phyloP scores from a whole-genome alignment of 176 grass and related monocot genomes.

The maize (Zea mays) region Zm-B73-REFERENCE-NAM-5.0 NC_050100.1:91351501-91352000 shows the following conservation, averaged over 20 bases:
- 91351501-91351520: background rate
- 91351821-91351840: background rate
- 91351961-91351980: background rate
- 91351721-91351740: conserved; percentile 89
- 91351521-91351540: conserved; percentile 5
- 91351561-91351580: conserved; percentile 97
- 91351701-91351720: conserved; percentile 37
- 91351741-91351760: conserved; percentile 86
- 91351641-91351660: background rate
- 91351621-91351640: background rate
- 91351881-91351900: background rate
- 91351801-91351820: background rate
- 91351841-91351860: background rate
- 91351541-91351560: conserved; percentile 90
- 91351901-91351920: background rate
- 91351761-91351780: conserved; percentile 84
- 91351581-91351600: conserved; percentile 39
- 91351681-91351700: background rate
- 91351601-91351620: background rate
- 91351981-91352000: background rate
- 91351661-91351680: background rate
- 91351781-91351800: conserved; percentile 48
- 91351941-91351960: conserved; percentile 8
- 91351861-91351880: background rate
- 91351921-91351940: background rate